Percentiles rank a stretch among this genome's conserved stretches.
phyloP scores from a whole-genome alignment of 305 asterid genomes.

The Vinca major region DNA sequence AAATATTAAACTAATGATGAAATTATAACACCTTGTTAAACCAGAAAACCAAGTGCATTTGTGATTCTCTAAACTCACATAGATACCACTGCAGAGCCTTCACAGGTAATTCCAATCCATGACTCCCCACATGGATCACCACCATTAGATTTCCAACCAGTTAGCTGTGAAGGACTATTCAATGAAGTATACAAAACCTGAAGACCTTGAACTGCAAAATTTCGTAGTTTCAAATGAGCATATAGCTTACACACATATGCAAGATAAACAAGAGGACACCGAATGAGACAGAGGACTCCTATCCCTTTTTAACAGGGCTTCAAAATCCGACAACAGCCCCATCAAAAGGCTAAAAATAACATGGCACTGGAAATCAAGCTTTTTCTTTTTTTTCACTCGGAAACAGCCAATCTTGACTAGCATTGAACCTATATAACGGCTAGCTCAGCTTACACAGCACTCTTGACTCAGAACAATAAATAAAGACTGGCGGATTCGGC shows the following conservation, averaged over 20 bases:
- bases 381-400: constrained; percentile 5
- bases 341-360: neutral
- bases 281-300: no score
- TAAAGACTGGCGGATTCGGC: no score
- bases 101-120: constrained; percentile 78
- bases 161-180: constrained; percentile 66
- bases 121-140: constrained; percentile 97
- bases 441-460: no score
- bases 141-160: constrained; percentile 73
- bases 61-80: constrained; percentile 43
- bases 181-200: constrained; percentile 69
- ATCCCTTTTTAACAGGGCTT: neutral
- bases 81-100: constrained; percentile 61
- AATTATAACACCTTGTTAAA: neutral
- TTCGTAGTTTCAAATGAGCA: constrained; percentile 2
- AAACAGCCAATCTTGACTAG: constrained; percentile 13
- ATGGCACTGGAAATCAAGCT: constrained; percentile 10
- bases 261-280: neutral
- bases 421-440: neutral
- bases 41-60: constrained; percentile 5
- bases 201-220: constrained; percentile 69
- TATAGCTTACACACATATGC: neutral
- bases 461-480: no score
- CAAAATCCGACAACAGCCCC: constrained; percentile 7
- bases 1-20: constrained; percentile 7